Percentiles rank a stretch among this genome's conserved stretches.
Evolutionary conservation across 306 rosid species (phyloP).

Genomic region (Ziziphus jujuba): DNA sequence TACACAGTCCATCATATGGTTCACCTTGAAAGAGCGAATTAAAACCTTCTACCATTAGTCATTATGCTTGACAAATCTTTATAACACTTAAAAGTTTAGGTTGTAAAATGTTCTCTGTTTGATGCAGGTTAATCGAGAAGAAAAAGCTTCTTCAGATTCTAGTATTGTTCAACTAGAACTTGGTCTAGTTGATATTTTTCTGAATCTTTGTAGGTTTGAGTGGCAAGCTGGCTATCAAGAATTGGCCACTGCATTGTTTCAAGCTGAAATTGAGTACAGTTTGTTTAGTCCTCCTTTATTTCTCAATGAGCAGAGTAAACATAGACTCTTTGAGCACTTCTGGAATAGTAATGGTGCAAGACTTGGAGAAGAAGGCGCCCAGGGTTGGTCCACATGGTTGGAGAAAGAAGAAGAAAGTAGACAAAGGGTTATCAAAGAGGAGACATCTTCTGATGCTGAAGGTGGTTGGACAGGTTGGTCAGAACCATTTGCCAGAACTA

Average conservation of each 20-base stretch:
- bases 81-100: neutral
- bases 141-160: constrained; percentile 49
- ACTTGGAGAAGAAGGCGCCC: constrained; percentile 90
- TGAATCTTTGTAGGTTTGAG: constrained; percentile 85
- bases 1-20: too few relatives aligned
- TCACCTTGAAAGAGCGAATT: too few relatives aligned
- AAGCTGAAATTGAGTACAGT: constrained; percentile 93
- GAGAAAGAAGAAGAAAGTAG: constrained; percentile 92
- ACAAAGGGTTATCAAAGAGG: constrained; percentile 63
- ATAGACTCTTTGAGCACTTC: constrained; percentile 82
- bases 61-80: too few relatives aligned
- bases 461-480: constrained; percentile 99
- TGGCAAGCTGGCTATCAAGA: constrained; percentile 97
- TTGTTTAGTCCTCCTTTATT: constrained; percentile 86
- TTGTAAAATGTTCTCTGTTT: constrained; percentile 10
- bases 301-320: constrained; percentile 75
- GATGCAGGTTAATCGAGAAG: constrained; percentile 53
- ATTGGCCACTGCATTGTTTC: constrained; percentile 86
- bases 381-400: constrained; percentile 96
- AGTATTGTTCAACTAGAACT: constrained; percentile 70
- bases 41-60: too few relatives aligned
- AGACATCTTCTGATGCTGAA: constrained; percentile 41
- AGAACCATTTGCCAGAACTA: constrained; percentile 57
- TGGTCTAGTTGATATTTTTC: constrained; percentile 88
- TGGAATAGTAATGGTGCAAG: constrained; percentile 80